These are phyloP conservation scores for Rhodocollybia butyracea DNA, from an alignment of 768 basidiomycete genomes.

Conservation along the genomic window DNA sequence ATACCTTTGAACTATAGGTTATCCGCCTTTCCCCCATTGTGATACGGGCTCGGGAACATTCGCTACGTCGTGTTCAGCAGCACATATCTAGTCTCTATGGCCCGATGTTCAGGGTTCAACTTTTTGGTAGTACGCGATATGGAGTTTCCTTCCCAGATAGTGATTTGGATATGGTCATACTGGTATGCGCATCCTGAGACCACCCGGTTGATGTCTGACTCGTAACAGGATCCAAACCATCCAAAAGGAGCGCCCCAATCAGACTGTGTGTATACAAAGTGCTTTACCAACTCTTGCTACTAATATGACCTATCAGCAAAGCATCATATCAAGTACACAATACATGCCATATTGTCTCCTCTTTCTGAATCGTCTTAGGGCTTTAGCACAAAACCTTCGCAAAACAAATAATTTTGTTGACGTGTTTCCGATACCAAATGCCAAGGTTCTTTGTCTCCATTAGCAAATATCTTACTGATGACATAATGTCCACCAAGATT, in stretches of 20 bases:
- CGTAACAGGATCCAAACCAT: conserved; percentile 30
- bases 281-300: neutral
- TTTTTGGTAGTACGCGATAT: conserved; percentile 52
- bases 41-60: neutral
- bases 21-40: too few relatives aligned
- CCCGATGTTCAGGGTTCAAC: conserved; percentile 26
- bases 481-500: neutral
- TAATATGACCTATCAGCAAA: neutral
- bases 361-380: conserved; percentile 15
- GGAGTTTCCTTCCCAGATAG: conserved; percentile 36
- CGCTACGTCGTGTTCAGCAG: conserved; percentile 15
- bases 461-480: neutral
- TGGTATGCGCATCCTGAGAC: conserved; percentile 33
- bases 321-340: conserved; percentile 3
- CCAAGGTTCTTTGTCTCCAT: conserved; percentile 28
- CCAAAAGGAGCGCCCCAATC: conserved; percentile 14
- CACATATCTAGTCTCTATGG: conserved; percentile 29
- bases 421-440: conserved; percentile 25
- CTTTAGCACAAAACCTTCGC: conserved; percentile 25
- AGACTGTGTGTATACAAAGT: neutral
- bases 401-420: conserved; percentile 32
- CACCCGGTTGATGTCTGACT: neutral
- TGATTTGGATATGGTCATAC: conserved; percentile 51
- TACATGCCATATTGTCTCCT: neutral
- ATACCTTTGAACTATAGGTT: too few relatives aligned